Percentiles rank a stretch among this genome's conserved stretches.
Conservation (phyloP, 176 grass and related monocot genomes). For the Carex myosuroides region DNA sequence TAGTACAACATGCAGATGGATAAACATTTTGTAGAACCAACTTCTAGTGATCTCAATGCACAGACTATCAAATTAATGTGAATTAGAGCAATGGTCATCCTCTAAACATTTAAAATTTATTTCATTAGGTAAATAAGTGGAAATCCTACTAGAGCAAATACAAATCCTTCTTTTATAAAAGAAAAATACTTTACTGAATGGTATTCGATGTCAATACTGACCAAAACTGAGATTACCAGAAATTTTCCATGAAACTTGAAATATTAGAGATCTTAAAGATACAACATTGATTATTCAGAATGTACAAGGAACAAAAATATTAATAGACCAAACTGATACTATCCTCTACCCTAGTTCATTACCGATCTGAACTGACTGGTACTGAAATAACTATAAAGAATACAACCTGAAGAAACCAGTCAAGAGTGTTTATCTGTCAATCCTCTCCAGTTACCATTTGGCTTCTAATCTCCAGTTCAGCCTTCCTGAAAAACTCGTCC, state of each 20-base stretch:
- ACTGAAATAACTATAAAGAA: neutral
- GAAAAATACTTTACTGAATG: neutral
- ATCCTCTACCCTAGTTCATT: neutral
- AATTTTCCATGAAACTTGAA: neutral
- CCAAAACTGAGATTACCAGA: neutral
- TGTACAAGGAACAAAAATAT: neutral
- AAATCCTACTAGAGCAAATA: neutral
- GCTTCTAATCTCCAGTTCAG: constrained; percentile 56
- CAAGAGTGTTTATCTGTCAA: neutral
- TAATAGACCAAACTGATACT: neutral
- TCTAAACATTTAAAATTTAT: too few species aligned
- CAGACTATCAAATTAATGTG: too few species aligned
- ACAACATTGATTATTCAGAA: neutral
- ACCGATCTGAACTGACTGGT: neutral
- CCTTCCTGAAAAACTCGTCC: constrained; percentile 83
- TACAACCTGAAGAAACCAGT: neutral
- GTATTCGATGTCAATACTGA: neutral
- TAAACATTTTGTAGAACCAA: neutral
- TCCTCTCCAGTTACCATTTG: constrained; percentile 29
- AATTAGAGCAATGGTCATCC: too few species aligned
- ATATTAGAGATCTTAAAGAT: neutral
- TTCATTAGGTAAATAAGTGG: too few species aligned
- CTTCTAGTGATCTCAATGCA: too few species aligned
- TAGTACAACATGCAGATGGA: neutral
- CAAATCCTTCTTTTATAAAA: neutral